Percentiles rank a stretch among this genome's conserved stretches.
Conservation (phyloP, 495 filamentous ascomycete genomes). For the Coniosporium apollinis region DNA sequence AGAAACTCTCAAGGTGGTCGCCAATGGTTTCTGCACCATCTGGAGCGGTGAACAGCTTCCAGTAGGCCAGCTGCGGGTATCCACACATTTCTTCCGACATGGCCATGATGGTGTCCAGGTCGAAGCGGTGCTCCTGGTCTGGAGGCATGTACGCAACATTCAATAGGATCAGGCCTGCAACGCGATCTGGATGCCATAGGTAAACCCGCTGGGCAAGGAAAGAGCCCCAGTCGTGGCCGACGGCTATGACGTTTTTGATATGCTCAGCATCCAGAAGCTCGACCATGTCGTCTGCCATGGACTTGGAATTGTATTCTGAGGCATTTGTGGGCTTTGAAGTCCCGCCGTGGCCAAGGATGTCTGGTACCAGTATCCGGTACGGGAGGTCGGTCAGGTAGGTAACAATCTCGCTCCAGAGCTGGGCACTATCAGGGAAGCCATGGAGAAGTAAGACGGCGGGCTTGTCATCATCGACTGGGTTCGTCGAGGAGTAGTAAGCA, state of each 20-base stretch:
- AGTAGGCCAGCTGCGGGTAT: conserved; percentile 7
- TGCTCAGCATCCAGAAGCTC: conserved; percentile 8
- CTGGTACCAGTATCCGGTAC: conserved; percentile 6
- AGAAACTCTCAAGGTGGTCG: conserved; percentile 5
- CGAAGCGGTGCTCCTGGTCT: background rate
- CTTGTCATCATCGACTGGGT: conserved; percentile 1
- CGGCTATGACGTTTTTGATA: conserved; percentile 5
- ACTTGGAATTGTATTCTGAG: conserved; percentile 1
- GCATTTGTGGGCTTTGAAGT: conserved; percentile 11
- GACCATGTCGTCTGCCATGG: conserved; percentile 5
- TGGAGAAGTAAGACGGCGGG: conserved; percentile 8
- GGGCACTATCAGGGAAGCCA: conserved; percentile 9
- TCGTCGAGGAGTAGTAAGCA: conserved; percentile 7
- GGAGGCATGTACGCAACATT: conserved; percentile 7
- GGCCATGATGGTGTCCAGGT: conserved; percentile 5
- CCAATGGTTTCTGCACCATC: conserved; percentile 4
- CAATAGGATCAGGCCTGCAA: conserved; percentile 4
- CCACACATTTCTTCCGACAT: conserved; percentile 3
- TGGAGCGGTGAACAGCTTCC: conserved; percentile 7
- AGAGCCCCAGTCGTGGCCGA: conserved; percentile 15
- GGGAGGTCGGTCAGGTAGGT: conserved; percentile 2
- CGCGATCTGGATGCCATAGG: conserved; percentile 4
- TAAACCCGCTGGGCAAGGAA: conserved; percentile 2
- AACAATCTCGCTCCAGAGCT: conserved; percentile 4
- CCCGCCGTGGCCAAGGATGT: conserved; percentile 13